Evolutionary conservation across 2,329 filamentous ascomycete species (phyloP), one percentile per base, ranked within the genome.

Genomic region (Alternaria gaisen): DNA sequence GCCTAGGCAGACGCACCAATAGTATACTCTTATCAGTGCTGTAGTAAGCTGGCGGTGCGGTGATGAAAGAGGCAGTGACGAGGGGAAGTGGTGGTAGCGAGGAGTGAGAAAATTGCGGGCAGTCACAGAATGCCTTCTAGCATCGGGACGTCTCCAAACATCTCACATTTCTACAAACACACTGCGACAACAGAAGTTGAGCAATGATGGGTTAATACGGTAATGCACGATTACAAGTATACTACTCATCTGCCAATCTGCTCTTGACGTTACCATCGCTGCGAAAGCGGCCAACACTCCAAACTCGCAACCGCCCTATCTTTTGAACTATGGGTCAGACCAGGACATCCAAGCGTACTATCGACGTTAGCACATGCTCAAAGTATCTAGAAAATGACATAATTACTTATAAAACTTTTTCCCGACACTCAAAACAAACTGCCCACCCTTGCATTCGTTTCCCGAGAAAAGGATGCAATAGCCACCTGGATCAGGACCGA

Each of bases 401-500:
- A 32, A 11, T 47, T 16, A 47, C 43, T 47, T 47, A 1, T 47
- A 47, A 11, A 30, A 38, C 0, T 47, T 47, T n/a, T 47, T 18
- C 26, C 18, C 30, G 18, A 32, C 11, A 0, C 30, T 8, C 12
- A 5, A 20, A 30, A 47, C 30, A 20, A 28, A 8, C 30, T 47
- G 16, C 7, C 44, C 44, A 41, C 16, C 20, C 30, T 28, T 52
- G 11, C 52, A 54, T 8, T 46, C 28, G 9, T 18, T 32, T 4
- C 32, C 41, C 41, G 14, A 14, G 14, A 24, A 54, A 1, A 54
- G 10, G 14, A 34, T 20, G 32, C 52, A 54, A 26, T 54, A 54
- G 12, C 52, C 52, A 24, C 41, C 52, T 2, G 52, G 40, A 11
- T 54, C 52, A 16, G 41, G 41, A 7, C 52, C 52, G 2, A 40